Evolutionary conservation across 2,329 filamentous ascomycete species (phyloP).

Genomic region (Amauroascus niger): DNA sequence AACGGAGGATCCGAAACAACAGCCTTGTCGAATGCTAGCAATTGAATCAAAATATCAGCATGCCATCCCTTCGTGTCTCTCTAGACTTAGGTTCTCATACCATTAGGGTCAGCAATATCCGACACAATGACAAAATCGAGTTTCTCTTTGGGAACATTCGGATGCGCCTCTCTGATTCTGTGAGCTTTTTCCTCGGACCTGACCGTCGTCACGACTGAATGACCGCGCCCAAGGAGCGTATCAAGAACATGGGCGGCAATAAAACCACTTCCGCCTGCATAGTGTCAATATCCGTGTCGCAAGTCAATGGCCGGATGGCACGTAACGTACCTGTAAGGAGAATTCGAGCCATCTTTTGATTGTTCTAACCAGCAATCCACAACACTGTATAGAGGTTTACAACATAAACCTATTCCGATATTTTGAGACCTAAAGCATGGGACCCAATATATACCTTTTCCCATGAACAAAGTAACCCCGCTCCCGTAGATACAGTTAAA

Average conservation of each 20-base stretch:
- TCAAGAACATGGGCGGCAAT: slow-evolving; percentile 58
- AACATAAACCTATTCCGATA: neutral
- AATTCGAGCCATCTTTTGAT: slow-evolving; percentile 19
- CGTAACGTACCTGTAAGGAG: slow-evolving; percentile 22
- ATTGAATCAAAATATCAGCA: neutral
- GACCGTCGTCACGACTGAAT: slow-evolving; percentile 55
- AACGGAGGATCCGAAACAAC: slow-evolving; percentile 55
- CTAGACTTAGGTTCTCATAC: slow-evolving; percentile 1
- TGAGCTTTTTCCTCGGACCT: slow-evolving; percentile 53
- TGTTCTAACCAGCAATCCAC: neutral
- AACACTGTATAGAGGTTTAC: too few relatives aligned
- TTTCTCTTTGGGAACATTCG: slow-evolving; percentile 44
- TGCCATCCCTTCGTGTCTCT: neutral
- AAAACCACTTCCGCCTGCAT: slow-evolving; percentile 51
- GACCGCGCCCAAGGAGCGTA: slow-evolving; percentile 46
- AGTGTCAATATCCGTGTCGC: neutral
- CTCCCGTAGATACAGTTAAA: neutral
- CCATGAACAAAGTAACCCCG: neutral
- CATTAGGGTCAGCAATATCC: slow-evolving; percentile 52
- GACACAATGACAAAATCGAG: slow-evolving; percentile 59
- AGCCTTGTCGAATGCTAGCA: slow-evolving; percentile 55
- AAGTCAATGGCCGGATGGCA: neutral
- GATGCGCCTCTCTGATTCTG: slow-evolving; percentile 48
- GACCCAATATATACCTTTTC: neutral
- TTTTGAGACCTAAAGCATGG: neutral